These are phyloP conservation scores for Hippophae rhamnoides DNA, from an alignment of 306 rosid species.

Conservation along the genomic window DNA sequence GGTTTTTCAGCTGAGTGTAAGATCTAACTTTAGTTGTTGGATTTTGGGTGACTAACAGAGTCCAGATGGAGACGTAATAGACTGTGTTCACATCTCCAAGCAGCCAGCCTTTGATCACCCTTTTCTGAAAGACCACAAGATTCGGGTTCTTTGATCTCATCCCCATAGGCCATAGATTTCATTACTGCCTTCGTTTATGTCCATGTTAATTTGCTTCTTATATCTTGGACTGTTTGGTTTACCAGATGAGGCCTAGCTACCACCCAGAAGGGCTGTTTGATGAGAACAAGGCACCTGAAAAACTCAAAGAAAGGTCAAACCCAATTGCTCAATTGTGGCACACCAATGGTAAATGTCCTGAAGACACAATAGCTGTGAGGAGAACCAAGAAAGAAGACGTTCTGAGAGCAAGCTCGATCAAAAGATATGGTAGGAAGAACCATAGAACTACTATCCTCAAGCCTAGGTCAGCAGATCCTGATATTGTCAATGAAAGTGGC, in stretches of 20 bases:
- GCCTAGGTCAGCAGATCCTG: conserved; percentile 91
- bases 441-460: conserved; percentile 56
- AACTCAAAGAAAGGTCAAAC: conserved; percentile 31
- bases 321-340: conserved; percentile 79
- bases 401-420: conserved; percentile 78
- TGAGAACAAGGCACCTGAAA: conserved; percentile 52
- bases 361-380: conserved; percentile 75
- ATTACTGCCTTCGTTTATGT: not conserved
- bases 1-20: not conserved
- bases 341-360: conserved; percentile 65
- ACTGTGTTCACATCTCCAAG: conserved; percentile 71
- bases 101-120: conserved; percentile 99
- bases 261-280: conserved; percentile 83
- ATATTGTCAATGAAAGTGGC: conserved; percentile 84
- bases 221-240: conserved; percentile 9
- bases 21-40: conserved; percentile 5
- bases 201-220: not conserved
- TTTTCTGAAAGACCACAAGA: conserved; percentile 88
- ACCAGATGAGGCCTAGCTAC: conserved; percentile 67
- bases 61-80: conserved; percentile 91
- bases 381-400: conserved; percentile 84
- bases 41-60: conserved; percentile 39
- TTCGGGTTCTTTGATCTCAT: conserved; percentile 45
- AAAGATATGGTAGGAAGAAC: conserved; percentile 87
- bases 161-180: conserved; percentile 6